Percentiles rank a stretch among this genome's conserved stretches.
Conservation (phyloP, 225 moss, liverwort and hornwort species). For the Physcomitrium patens region DNA sequence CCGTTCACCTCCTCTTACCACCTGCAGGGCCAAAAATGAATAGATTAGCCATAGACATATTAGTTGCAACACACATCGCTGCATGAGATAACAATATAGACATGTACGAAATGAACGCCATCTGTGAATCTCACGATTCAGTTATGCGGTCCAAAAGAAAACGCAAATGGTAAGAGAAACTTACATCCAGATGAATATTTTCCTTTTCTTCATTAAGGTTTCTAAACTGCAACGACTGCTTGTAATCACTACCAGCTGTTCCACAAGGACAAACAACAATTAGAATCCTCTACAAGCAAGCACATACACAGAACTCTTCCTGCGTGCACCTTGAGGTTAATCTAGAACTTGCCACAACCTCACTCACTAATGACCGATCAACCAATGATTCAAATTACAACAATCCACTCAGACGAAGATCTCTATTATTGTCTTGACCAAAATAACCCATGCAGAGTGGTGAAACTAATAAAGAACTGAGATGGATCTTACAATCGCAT, state of each 20-base stretch:
- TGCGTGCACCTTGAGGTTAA: too few species aligned
- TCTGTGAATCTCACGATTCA: neutral
- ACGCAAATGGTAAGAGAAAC: slow-evolving; percentile 13
- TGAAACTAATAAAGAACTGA: too few species aligned
- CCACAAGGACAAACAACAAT: neutral
- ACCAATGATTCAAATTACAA: too few species aligned
- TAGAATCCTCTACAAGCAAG: neutral
- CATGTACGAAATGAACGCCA: neutral
- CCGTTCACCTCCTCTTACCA: slow-evolving; percentile 81
- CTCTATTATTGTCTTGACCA: too few species aligned
- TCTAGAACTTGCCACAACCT: too few species aligned
- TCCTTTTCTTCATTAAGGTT: slow-evolving; percentile 84
- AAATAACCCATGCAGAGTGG: too few species aligned
- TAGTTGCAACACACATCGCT: neutral
- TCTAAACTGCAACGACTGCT: slow-evolving; percentile 91
- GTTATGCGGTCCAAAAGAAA: neutral
- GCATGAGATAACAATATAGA: neutral
- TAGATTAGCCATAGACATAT: neutral
- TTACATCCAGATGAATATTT: slow-evolving; percentile 76
- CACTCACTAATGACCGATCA: too few species aligned
- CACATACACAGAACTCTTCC: neutral
- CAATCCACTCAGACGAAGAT: too few species aligned
- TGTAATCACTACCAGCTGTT: slow-evolving; percentile 74
- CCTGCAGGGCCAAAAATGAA: slow-evolving; percentile 48
- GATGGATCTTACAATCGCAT: too few species aligned